Percentiles rank a stretch among this genome's conserved stretches.
These are phyloP conservation scores for Plasmodium knowlesi DNA, from an alignment of 169 alveolate species.

Conservation along the genomic window DNA sequence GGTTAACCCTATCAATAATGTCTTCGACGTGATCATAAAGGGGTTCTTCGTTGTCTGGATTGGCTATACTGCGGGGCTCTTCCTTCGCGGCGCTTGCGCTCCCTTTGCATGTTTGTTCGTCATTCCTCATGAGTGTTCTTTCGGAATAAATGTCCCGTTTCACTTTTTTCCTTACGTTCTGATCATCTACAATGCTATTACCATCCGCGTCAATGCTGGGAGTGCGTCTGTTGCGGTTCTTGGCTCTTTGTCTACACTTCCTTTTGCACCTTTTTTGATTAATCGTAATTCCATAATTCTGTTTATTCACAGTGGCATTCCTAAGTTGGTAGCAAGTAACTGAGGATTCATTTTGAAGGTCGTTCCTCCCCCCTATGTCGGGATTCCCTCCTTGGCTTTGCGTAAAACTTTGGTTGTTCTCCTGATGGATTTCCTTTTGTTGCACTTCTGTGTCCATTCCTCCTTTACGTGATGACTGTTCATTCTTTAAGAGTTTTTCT, in stretches of 20 bases:
- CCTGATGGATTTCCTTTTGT: not conserved
- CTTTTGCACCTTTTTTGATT: not conserved
- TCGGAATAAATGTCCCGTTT: not conserved
- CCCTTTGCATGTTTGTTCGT: not conserved
- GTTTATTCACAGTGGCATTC: not conserved
- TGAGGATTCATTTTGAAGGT: not conserved
- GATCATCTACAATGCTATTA: not conserved
- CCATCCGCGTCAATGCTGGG: not conserved
- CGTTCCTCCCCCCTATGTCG: not conserved
- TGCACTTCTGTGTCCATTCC: not conserved
- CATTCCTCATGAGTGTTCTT: not conserved
- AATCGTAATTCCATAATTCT: not conserved
- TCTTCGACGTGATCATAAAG: not conserved
- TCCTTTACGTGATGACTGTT: not conserved
- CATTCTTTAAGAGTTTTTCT: not conserved
- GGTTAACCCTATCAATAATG: slow-evolving; percentile 15
- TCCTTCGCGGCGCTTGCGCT: not conserved
- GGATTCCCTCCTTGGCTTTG: not conserved
- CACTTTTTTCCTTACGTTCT: not conserved
- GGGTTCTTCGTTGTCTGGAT: not conserved
- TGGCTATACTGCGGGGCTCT: not conserved
- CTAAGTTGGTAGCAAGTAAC: not conserved
- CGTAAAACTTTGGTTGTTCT: not conserved
- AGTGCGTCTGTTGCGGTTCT: not conserved
- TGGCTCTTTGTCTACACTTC: not conserved